Evolutionary conservation across 23 red algal genomes (phyloP).

Genomic region (Gracilaria caudata): DNA sequence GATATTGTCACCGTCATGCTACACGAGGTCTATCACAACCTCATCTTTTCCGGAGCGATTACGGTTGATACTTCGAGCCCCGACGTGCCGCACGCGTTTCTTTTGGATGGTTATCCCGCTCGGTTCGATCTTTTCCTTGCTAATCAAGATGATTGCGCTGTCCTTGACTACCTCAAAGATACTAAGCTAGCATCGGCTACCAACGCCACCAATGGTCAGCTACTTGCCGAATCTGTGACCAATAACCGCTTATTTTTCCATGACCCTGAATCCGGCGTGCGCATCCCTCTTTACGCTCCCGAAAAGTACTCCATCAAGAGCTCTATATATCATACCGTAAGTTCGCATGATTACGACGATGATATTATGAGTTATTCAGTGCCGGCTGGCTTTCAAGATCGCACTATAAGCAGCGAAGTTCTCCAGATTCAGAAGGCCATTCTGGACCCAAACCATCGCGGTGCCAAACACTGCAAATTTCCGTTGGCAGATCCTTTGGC

Average conservation of each 20-base stretch:
- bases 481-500: constrained; percentile 12
- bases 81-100: constrained; percentile 6
- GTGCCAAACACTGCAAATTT: constrained; percentile 33
- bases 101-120: constrained; percentile 36
- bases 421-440: constrained; percentile 25
- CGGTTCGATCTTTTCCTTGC: constrained; percentile 47
- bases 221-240: constrained; percentile 40
- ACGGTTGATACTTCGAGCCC: constrained; percentile 8
- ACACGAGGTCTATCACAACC: constrained; percentile 43
- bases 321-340: constrained; percentile 40
- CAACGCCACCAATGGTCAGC: constrained; percentile 22
- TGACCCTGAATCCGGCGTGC: constrained; percentile 15
- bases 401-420: constrained; percentile 19
- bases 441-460: background rate
- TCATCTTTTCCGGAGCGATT: constrained; percentile 38
- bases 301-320: constrained; percentile 14
- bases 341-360: background rate
- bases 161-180: constrained; percentile 42
- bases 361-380: constrained; percentile 22
- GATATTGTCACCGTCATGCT: constrained; percentile 44
- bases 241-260: constrained; percentile 34
- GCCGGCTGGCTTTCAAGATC: constrained; percentile 19
- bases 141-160: constrained; percentile 25
- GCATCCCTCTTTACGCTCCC: constrained; percentile 27
- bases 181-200: background rate